Evolutionary conservation across 352 stramenopile genomes (phyloP).

Genomic region (Pythium dissimile): DNA sequence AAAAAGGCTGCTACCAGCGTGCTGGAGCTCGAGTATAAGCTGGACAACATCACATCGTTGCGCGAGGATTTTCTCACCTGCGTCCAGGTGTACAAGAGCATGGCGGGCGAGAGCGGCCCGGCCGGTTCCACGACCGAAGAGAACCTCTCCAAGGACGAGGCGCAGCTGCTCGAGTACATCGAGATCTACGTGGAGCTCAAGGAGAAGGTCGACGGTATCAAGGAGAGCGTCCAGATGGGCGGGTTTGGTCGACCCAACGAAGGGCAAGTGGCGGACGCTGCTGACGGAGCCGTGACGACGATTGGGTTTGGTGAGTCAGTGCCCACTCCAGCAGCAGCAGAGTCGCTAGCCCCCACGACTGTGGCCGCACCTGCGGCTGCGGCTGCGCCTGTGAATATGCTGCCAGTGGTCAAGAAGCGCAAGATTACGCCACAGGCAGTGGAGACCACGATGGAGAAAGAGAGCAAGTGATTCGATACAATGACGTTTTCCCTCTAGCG

Average conservation of each 20-base stretch:
- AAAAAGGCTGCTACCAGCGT: constrained; percentile 36
- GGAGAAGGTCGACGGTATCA: constrained; percentile 81
- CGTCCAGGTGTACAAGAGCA: constrained; percentile 34
- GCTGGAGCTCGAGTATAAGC: constrained; percentile 43
- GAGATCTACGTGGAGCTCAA: constrained; percentile 86
- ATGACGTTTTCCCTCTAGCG: too few species aligned
- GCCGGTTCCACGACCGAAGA: constrained; percentile 5
- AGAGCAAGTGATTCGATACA: constrained; percentile 4
- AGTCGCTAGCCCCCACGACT: neutral
- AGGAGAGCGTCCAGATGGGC: constrained; percentile 38
- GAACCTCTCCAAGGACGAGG: constrained; percentile 33
- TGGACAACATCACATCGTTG: constrained; percentile 46
- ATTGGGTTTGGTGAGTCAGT: constrained; percentile 57
- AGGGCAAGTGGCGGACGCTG: constrained; percentile 5
- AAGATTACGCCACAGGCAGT: constrained; percentile 32
- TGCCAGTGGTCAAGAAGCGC: constrained; percentile 70
- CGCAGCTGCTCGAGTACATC: constrained; percentile 70
- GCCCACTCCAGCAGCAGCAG: constrained; percentile 9
- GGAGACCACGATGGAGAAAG: constrained; percentile 2
- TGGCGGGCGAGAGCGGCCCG: constrained; percentile 19
- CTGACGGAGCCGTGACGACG: constrained; percentile 43
- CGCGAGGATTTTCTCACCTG: constrained; percentile 55
- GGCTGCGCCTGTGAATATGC: constrained; percentile 50
- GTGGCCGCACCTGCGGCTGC: neutral
- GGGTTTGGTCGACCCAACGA: neutral